Evolutionary conservation across 2,329 filamentous ascomycete species (phyloP).

Genomic region (Diaporthe citri): DNA sequence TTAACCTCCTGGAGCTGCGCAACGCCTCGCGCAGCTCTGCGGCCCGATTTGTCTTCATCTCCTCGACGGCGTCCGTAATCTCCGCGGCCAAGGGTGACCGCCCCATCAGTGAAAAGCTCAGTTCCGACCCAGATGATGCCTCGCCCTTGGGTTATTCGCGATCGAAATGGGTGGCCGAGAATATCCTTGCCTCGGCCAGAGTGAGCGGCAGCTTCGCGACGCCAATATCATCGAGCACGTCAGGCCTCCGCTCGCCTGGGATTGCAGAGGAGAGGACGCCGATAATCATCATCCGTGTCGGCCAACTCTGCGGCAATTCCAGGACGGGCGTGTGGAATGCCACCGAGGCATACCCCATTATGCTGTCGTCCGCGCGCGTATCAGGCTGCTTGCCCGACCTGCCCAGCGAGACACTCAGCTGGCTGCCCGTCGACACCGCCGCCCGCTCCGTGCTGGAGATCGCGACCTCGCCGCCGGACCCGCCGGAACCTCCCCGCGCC

Average conservation of each 20-base stretch:
- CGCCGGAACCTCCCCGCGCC: neutral
- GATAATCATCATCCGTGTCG: constrained; percentile 57
- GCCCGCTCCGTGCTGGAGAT: constrained; percentile 57
- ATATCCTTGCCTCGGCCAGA: constrained; percentile 59
- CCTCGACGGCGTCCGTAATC: constrained; percentile 44
- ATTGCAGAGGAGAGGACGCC: constrained; percentile 42
- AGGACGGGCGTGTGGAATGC: constrained; percentile 59
- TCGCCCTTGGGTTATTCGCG: constrained; percentile 66
- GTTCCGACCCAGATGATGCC: constrained; percentile 56
- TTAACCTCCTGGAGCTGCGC: constrained; percentile 54
- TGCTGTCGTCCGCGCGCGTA: constrained; percentile 56
- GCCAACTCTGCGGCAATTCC: constrained; percentile 58
- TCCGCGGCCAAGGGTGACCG: constrained; percentile 10
- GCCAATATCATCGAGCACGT: constrained; percentile 34
- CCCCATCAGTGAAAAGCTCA: constrained; percentile 56
- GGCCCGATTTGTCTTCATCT: constrained; percentile 46
- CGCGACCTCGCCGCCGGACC: constrained; percentile 33
- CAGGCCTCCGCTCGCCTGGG: constrained; percentile 33
- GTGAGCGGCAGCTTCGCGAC: constrained; percentile 34
- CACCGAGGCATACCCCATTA: constrained; percentile 62
- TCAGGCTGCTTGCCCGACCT: constrained; percentile 56
- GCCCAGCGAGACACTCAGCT: constrained; percentile 53
- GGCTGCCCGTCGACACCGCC: constrained; percentile 61
- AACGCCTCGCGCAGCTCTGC: constrained; percentile 30
- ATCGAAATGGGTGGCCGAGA: constrained; percentile 71